Evolutionary conservation across 2,329 filamentous ascomycete genomes (phyloP), one percentile per base, ranked within the genome.

Genomic region (Emergomyces africanus): DNA sequence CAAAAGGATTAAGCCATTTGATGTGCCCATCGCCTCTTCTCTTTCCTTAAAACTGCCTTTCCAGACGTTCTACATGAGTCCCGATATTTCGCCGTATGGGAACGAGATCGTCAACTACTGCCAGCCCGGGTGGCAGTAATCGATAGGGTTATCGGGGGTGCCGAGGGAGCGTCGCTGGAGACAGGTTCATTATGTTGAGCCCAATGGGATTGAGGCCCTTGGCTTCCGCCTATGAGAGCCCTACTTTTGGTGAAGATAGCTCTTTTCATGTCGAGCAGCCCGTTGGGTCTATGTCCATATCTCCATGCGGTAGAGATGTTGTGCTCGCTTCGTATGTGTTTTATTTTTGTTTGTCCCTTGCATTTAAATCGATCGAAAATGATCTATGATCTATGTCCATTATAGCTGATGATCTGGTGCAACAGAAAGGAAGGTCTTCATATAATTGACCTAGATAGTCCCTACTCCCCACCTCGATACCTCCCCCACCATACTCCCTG

Each of bases 281-380:
- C 20, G 89, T 96, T 57, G 90, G 90, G 54, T 95, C 92, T 5
- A 91, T 92, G 66, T 92, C 90, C 61, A 96, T 96, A 73, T 95
- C 91, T 23, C 91, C 91, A 2, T 91, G 87, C 61, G 90, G 92
- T 54, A 83, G 92, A 66, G 92, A 96, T 75, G 84, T 96, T 59
- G 91, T 92, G 41, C 79, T 96, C 63, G 92, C 90, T 58, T 95
- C 90, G 80, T 81, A 72, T 66, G 77, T 69, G 41, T 18, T 59
- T 30, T n/a, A n/a, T n/a, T n/a, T n/a, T n/a, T n/a, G n/a, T 20
- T 33, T 28, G 12, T 48, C 23, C 23, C 15, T 28, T 28, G 25
- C 44, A 28, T 46, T 46, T 15, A 10, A 10, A 8, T 10, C 33
- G 49, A 15, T 55, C 4, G 6, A 42, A 55, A 44, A 33, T 28